Base-by-base conservation (phyloP, 805 yeast species). In the Yamadazyma olivae region DNA sequence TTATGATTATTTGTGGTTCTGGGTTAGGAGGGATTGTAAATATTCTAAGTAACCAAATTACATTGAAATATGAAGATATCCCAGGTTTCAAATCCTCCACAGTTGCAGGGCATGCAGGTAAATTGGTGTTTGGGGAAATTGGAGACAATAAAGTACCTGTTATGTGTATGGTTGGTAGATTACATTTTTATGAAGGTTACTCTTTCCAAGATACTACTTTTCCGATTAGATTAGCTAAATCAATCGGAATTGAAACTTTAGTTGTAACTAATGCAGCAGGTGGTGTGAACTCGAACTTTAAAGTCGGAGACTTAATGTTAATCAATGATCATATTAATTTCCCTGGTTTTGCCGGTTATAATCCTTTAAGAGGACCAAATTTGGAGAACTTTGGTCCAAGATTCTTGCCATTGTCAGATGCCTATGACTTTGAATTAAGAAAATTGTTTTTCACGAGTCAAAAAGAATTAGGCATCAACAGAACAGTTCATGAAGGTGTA, bases 241-340 rank as follows among this genome's bases (percentile, higher is more conserved):
- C 65, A 27, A 61, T 90, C 49, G 87, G 83, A 0, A 78, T 81
- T 19, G 59, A 69, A 30, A 67, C 71, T 3, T 67, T 91, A 28
- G 67, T 91, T 17, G 95, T 83, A 7, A 91, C 98, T n/a, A 91
- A 91, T 60, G 99, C 99, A 1, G 95, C 96, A 2, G 99, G 98
- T 30, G 97, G 96, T 1, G 59, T 84, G 30, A 83, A 88, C 50
- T 61, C 75, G 2, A 53, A 50, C 3, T 90, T 61, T 58, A 70
- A 71, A 35, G 85, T 91, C 2, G 96, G 97, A 21, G 97, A 93
- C 53, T 66, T 91, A 45, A 91, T 93, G 98, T 71, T 93, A 32
- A 76, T 91, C 44, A 74, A 74, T 46, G 99, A 90, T 57, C 99
- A 91, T 57, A 74, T 91, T 50, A 89, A 90, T 57, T 54, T 91